Evolutionary conservation across 164 flowering plant genomes (phyloP), one percentile per base, ranked within the genome.

Genomic region (Liquidambar formosana): DNA sequence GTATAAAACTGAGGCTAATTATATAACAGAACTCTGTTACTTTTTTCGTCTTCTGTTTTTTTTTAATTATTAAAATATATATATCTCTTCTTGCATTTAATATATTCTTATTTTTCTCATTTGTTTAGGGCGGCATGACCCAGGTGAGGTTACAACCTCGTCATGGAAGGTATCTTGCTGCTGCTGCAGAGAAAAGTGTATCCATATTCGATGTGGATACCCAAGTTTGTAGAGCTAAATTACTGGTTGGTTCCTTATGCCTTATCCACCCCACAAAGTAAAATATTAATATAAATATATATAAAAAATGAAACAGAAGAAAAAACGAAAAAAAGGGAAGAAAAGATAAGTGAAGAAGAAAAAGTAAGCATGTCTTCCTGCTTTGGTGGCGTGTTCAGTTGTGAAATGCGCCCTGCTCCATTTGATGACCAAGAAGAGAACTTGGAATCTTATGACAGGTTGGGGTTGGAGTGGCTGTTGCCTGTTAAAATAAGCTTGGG

Each of bases 191-290:
- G 25, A 87, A 82, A 73, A 67, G 66, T 51, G 83, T 92, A 33
- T 90, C 94, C 5, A 68, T 92, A 57, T 64, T 90, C 10, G 97
- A 92, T 77, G 88, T 82, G 12, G 97, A 88, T 80, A 87, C 89
- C 28, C 93, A 81, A 81, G 79, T 73, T 68, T 83, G 88, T 74
- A 61, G 82, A 38, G 76, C 67, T 66, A 73, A 82, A 58, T 75
- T 92, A 46, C 87, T 88, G 93, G 97, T 89, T 64, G 14, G 74
- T 61, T 68, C 11, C 22, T 59, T 38, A 15, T 1, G 15, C 63
- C 9, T 27, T 23, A 54, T 22, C 9, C 6, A 6, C 6, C 41
- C 41, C n/a, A n/a, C n/a, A n/a, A n/a, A n/a, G n/a, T n/a, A n/a
- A n/a, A n/a, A n/a, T n/a, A n/a, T n/a, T n/a, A n/a, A n/a, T n/a